phyloP scores from a whole-genome alignment of 192 early-diverging fungal species.

The Mortierella alpina region DNA sequence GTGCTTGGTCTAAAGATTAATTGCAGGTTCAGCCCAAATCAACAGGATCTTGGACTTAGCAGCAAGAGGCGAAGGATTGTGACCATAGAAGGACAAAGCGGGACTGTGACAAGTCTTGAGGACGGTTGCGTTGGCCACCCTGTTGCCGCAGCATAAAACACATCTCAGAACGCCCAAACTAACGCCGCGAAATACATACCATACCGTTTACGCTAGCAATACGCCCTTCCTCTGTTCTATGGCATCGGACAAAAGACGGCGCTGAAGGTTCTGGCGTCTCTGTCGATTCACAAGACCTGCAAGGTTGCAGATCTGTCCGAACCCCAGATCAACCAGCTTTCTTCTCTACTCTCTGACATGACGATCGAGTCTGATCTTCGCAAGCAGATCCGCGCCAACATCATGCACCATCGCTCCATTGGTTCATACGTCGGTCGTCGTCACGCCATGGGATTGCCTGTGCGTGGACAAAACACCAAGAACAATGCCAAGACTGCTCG shows the following conservation, averaged over 20 bases:
- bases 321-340: conserved; percentile 87
- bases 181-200: not conserved
- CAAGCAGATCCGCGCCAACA: conserved; percentile 75
- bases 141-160: too few species aligned
- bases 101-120: too few species aligned
- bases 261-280: conserved; percentile 77
- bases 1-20: too few species aligned
- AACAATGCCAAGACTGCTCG: conserved; percentile 91
- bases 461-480: conserved; percentile 88
- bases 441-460: conserved; percentile 89
- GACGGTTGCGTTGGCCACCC: too few species aligned
- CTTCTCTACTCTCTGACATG: conserved; percentile 88
- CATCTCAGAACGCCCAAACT: not conserved
- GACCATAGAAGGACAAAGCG: too few species aligned
- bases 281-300: conserved; percentile 88
- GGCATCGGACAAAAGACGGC: conserved; percentile 88
- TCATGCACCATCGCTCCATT: conserved; percentile 77
- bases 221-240: conserved; percentile 75
- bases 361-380: conserved; percentile 85
- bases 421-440: conserved; percentile 84
- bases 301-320: conserved; percentile 91
- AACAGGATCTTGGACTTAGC: not conserved
- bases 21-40: not conserved
- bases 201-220: conserved; percentile 14
- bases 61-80: too few species aligned